These are phyloP conservation scores for Inga laurina DNA, from an alignment of 306 rosid species.

Conservation along the genomic window DNA sequence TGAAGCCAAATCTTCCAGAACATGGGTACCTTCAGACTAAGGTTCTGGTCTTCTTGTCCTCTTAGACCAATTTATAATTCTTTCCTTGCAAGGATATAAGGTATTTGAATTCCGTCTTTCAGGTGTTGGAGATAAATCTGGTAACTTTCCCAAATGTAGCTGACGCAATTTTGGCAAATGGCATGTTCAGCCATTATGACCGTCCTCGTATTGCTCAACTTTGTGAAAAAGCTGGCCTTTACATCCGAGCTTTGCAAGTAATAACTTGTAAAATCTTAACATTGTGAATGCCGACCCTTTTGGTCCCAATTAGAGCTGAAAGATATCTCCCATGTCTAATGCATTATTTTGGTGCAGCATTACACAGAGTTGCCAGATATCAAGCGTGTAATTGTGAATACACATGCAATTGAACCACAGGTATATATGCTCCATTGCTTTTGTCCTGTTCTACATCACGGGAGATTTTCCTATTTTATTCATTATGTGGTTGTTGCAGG, in stretches of 20 bases:
- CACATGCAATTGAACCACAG: slow-evolving; percentile 99
- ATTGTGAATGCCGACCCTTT: slow-evolving; percentile 15
- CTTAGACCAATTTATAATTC: slow-evolving; percentile 8
- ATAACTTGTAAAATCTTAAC: slow-evolving; percentile 34
- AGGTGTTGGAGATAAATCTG: slow-evolving; percentile 98
- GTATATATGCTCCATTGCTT: slow-evolving; percentile 47
- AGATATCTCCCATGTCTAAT: slow-evolving; percentile 19
- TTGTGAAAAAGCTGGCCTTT: slow-evolving; percentile 97
- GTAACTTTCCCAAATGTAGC: slow-evolving; percentile 99
- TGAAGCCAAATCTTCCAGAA: slow-evolving; percentile 96
- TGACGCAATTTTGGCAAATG: slow-evolving; percentile 97
- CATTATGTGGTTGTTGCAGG: slow-evolving; percentile 49
- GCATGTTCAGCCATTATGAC: slow-evolving; percentile 99
- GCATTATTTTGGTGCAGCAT: slow-evolving; percentile 71
- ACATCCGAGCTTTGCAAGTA: slow-evolving; percentile 95
- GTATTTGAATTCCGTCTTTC: slow-evolving; percentile 32
- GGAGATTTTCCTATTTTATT: slow-evolving; percentile 29
- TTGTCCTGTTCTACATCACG: slow-evolving; percentile 16
- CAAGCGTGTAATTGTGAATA: slow-evolving; percentile 94
- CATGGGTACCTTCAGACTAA: slow-evolving; percentile 93
- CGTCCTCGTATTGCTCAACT: slow-evolving; percentile 98
- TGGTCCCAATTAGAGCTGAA: slow-evolving; percentile 17
- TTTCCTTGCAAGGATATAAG: slow-evolving; percentile 26
- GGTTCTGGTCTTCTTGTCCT: slow-evolving; percentile 47
- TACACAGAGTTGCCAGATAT: slow-evolving; percentile 96